Evolutionary conservation across 2,329 filamentous ascomycete species (phyloP).

Genomic region (Cladorrhinum sp.): DNA sequence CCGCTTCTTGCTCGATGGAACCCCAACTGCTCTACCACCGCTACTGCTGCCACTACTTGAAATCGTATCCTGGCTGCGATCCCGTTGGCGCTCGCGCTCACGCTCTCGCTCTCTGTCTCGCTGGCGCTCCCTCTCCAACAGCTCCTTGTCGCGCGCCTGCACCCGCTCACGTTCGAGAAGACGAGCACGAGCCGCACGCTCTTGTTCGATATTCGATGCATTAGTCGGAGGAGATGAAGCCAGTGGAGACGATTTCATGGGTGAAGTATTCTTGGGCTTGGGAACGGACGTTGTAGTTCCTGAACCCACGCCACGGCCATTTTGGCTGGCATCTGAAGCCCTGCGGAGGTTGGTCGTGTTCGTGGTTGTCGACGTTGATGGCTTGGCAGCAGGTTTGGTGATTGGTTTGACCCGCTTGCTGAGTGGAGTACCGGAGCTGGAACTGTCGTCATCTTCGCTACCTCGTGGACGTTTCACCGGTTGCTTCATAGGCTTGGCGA

Average conservation of each 20-base stretch:
- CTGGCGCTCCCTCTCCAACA: constrained; percentile 18
- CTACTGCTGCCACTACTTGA: constrained; percentile 32
- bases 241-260: constrained; percentile 59
- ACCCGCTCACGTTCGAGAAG: constrained; percentile 20
- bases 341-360: constrained; percentile 41
- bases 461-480: constrained; percentile 53
- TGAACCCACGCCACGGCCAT: constrained; percentile 39
- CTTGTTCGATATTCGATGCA: constrained; percentile 58
- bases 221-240: constrained; percentile 66
- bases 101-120: constrained; percentile 15
- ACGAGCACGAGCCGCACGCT: constrained; percentile 33
- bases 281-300: constrained; percentile 6
- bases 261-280: constrained; percentile 37
- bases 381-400: constrained; percentile 17
- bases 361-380: not conserved
- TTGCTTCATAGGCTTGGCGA: constrained; percentile 31
- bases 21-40: constrained; percentile 14
- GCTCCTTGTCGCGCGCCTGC: constrained; percentile 26
- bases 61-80: constrained; percentile 25
- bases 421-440: constrained; percentile 57
- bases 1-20: constrained; percentile 21
- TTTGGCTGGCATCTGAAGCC: constrained; percentile 46
- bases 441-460: constrained; percentile 54
- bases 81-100: constrained; percentile 22
- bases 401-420: constrained; percentile 54